phyloP scores from a whole-genome alignment of 2,329 filamentous ascomycete genomes.

The Trichoderma hamatum region DNA sequence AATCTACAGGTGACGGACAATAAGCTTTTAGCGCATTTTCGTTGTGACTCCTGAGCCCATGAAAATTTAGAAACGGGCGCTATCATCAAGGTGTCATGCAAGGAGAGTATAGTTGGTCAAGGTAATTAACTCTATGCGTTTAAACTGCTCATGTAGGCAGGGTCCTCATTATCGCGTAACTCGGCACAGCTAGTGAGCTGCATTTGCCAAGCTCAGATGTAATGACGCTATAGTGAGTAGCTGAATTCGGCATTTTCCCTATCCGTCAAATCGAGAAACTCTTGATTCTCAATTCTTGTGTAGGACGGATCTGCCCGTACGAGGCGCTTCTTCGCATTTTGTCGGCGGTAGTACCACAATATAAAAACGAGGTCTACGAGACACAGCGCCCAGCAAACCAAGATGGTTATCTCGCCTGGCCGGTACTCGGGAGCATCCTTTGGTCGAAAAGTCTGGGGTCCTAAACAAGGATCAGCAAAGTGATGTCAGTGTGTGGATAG shows the following conservation, averaged over 20 bases:
- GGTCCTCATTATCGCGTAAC: neutral
- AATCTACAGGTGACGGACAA: neutral
- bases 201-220: neutral
- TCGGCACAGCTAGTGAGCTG: neutral
- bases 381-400: slow-evolving; percentile 60
- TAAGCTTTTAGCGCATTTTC: neutral
- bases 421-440: slow-evolving; percentile 62
- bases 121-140: neutral
- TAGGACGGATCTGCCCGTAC: slow-evolving; percentile 59
- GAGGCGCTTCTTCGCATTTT: slow-evolving; percentile 62
- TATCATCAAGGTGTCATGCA: neutral
- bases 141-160: neutral
- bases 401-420: slow-evolving; percentile 65
- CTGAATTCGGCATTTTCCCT: slow-evolving; percentile 66
- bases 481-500: slow-evolving; percentile 27
- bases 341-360: slow-evolving; percentile 60
- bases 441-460: slow-evolving; percentile 60
- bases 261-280: slow-evolving; percentile 69
- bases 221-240: slow-evolving; percentile 53
- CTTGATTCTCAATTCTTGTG: slow-evolving; percentile 65
- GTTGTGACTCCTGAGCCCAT: neutral
- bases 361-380: slow-evolving; percentile 62
- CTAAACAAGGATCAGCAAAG: slow-evolving; percentile 34
- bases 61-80: neutral
- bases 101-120: neutral